A percentile compares a stretch with the other conserved stretches of the same genome.
phyloP scores from a whole-genome alignment of 768 basidiomycete species.

The Suillus bovinus region DNA sequence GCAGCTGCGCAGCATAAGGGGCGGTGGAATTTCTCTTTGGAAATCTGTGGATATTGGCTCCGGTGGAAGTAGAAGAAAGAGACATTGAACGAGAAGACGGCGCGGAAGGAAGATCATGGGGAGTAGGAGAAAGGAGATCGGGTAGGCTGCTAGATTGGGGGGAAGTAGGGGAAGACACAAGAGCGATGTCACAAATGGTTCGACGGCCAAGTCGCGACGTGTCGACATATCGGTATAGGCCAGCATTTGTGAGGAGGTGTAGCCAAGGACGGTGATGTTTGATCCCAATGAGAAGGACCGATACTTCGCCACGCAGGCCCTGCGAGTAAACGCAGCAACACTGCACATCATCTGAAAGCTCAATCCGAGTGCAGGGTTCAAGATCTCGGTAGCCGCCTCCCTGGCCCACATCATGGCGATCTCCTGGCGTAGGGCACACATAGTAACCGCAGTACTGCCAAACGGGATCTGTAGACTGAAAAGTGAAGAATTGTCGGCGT shows the following conservation, averaged over 20 bases:
- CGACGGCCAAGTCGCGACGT: background rate
- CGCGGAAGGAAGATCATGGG: too few relatives aligned
- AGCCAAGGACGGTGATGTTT: background rate
- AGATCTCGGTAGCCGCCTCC: background rate
- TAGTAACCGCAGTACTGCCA: background rate
- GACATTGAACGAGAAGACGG: too few relatives aligned
- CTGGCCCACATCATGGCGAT: background rate
- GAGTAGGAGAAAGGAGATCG: too few relatives aligned
- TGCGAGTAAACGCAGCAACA: background rate
- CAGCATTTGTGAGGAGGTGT: background rate
- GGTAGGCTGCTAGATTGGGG: background rate
- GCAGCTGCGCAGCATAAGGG: background rate
- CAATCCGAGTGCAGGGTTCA: background rate
- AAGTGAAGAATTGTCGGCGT: background rate
- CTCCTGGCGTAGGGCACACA: background rate
- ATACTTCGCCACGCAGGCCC: background rate
- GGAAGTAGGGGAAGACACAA: background rate
- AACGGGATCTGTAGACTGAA: background rate
- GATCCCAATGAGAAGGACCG: background rate
- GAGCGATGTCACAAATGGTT: too few relatives aligned
- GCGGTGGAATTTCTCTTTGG: background rate
- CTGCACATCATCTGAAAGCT: background rate
- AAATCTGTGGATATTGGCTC: background rate
- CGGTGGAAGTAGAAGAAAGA: too few relatives aligned
- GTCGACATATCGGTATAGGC: background rate